These are phyloP conservation scores for Triticum turgidum DNA, from an alignment of 176 grass and related monocot species.

Conservation along the genomic window DNA sequence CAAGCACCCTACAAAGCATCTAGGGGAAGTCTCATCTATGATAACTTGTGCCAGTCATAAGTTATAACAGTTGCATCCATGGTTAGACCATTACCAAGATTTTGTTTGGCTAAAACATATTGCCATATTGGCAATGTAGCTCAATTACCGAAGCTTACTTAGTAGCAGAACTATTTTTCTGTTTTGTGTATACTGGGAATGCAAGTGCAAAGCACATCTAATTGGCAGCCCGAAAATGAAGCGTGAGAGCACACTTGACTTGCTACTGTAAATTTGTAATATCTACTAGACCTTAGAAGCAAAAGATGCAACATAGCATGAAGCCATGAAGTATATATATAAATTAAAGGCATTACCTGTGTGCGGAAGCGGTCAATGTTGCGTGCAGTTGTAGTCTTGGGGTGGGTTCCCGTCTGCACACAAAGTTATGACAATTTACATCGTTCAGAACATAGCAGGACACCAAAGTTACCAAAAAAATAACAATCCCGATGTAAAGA, in stretches of 20 bases:
- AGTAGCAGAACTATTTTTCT: background rate
- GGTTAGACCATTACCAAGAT: background rate
- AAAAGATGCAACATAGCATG: background rate
- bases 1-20: background rate
- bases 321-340: background rate
- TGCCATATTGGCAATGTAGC: background rate
- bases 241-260: background rate
- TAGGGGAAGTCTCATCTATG: background rate
- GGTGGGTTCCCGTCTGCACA: slow-evolving; percentile 89
- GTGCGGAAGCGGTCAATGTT: slow-evolving; percentile 76
- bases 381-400: slow-evolving; percentile 71
- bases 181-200: background rate
- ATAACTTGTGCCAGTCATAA: background rate
- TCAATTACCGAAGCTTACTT: background rate
- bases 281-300: background rate
- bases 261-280: background rate
- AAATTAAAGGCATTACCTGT: slow-evolving; percentile 47
- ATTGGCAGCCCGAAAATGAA: background rate
- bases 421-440: too few relatives aligned
- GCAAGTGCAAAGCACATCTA: background rate
- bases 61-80: background rate
- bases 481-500: background rate
- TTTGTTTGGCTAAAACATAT: background rate
- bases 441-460: too few relatives aligned
- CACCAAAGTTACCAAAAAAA: background rate